Conservation (phyloP, 768 basidiomycete species). For the Kwoniella dendrophila region DNA sequence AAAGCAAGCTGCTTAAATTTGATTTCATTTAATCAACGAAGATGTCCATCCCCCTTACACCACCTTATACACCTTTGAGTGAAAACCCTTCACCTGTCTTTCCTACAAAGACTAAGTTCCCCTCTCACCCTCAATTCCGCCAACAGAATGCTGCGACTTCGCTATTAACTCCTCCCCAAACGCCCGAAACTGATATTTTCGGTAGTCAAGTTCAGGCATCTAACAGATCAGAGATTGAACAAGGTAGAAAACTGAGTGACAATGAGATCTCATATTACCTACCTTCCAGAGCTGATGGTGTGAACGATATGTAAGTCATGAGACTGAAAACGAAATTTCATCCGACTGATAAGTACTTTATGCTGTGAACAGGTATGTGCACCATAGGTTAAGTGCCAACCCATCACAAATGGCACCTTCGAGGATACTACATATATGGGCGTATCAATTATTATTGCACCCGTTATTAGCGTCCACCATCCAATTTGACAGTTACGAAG, state of each 20-base stretch:
- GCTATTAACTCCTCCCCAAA: conserved; percentile 16
- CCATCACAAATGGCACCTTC: conserved; percentile 58
- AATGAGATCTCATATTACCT: conserved; percentile 79
- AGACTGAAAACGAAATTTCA: too few species aligned
- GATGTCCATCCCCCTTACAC: conserved; percentile 9
- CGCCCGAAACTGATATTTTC: conserved; percentile 3
- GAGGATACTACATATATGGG: conserved; percentile 67
- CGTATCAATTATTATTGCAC: conserved; percentile 70
- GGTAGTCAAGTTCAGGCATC: background rate
- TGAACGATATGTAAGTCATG: conserved; percentile 86
- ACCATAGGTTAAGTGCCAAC: conserved; percentile 67
- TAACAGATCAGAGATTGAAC: background rate
- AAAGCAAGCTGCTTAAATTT: too few species aligned
- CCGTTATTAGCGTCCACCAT: conserved; percentile 70
- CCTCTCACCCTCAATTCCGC: background rate
- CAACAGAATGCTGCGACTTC: conserved; percentile 1
- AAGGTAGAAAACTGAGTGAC: conserved; percentile 62
- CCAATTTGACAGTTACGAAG: conserved; percentile 60
- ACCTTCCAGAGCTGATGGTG: conserved; percentile 69
- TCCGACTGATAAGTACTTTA: too few species aligned
- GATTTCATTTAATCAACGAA: too few species aligned
- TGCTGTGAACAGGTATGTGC: conserved; percentile 90
- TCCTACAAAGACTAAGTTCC: background rate
- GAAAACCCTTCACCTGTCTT: conserved; percentile 1
- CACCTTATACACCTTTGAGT: conserved; percentile 14